phyloP scores from a whole-genome alignment of 163 green algal genomes.

The Chlamydomonas reinhardtii region DNA sequence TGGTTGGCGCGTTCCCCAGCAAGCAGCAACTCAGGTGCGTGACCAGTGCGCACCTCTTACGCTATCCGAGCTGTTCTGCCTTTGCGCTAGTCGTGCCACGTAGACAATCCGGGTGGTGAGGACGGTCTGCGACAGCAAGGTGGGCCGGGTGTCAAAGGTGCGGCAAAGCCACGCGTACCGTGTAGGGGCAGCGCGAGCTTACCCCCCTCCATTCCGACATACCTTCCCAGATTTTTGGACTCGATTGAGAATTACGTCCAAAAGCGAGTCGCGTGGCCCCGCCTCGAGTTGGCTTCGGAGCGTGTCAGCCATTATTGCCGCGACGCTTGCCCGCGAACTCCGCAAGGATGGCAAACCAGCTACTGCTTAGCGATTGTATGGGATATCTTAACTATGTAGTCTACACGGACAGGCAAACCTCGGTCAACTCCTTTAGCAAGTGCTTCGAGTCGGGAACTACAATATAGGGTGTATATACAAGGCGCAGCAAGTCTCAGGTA shows the following conservation, averaged over 20 bases:
- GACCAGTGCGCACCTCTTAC: constrained; percentile 21
- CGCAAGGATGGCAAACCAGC: no score
- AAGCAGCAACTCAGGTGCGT: neutral
- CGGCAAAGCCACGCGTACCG: neutral
- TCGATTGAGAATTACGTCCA: constrained; percentile 57
- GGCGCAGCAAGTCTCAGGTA: no score
- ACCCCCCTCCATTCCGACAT: neutral
- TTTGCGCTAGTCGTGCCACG: constrained; percentile 49
- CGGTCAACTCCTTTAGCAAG: no score
- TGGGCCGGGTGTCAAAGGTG: no score
- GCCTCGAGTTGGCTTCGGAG: constrained; percentile 35
- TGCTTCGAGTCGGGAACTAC: no score
- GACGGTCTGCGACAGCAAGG: constrained; percentile 22
- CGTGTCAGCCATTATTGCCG: constrained; percentile 15
- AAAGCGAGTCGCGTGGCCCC: constrained; percentile 42
- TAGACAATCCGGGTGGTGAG: constrained; percentile 57
- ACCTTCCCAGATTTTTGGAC: constrained; percentile 59
- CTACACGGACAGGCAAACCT: no score
- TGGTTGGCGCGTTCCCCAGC: no score
- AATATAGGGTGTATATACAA: no score
- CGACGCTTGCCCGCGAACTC: no score
- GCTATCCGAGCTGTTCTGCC: constrained; percentile 36
- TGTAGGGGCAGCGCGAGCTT: neutral
- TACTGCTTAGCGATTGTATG: no score
- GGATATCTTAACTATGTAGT: no score